Evolutionary conservation across 306 rosid species (phyloP).

Genomic region (Carpinus viminea): DNA sequence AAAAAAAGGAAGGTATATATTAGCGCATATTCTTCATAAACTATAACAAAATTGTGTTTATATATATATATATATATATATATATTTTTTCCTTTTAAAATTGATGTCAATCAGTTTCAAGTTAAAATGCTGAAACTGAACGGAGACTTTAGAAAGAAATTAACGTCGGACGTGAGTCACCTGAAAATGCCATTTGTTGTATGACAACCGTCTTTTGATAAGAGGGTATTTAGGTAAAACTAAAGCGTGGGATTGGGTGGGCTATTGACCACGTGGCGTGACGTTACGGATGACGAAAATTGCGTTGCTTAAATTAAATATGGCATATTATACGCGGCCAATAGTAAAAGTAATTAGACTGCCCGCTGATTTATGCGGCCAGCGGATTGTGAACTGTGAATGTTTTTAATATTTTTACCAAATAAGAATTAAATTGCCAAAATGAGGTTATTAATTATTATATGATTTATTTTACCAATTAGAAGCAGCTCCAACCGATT

Average conservation of each 20-base stretch:
- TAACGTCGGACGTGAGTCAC: background rate
- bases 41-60: no score
- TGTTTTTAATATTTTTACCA: background rate
- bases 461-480: no score
- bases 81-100: no score
- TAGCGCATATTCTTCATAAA: no score
- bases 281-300: constrained; percentile 11
- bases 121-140: background rate
- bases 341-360: constrained; percentile 20
- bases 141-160: background rate
- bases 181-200: no score
- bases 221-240: constrained; percentile 25
- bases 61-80: no score
- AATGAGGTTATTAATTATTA: no score
- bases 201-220: background rate
- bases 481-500: no score
- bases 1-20: no score
- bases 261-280: constrained; percentile 16
- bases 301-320: no score
- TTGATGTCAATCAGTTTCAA: no score
- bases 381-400: background rate
- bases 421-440: background rate
- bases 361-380: background rate
- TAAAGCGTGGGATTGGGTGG: background rate
- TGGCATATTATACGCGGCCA: constrained; percentile 32